These are phyloP conservation scores for Epicoccum sorghinum DNA, from an alignment of 2,329 filamentous ascomycete genomes.

Conservation along the genomic window DNA sequence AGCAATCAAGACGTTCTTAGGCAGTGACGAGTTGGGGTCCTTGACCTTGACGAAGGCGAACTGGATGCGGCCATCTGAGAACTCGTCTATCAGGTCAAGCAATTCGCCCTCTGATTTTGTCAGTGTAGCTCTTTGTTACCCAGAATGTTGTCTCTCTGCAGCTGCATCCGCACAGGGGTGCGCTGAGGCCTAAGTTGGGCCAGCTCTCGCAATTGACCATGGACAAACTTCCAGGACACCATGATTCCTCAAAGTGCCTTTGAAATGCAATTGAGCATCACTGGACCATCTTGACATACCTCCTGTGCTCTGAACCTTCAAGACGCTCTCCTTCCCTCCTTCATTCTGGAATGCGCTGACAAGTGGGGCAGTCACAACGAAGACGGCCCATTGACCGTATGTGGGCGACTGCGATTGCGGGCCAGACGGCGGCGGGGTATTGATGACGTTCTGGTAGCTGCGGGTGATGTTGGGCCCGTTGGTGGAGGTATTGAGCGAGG, in stretches of 20 bases:
- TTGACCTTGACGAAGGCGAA: slow-evolving; percentile 97
- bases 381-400: slow-evolving; percentile 90
- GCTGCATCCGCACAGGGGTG: not conserved
- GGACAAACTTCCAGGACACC: not conserved
- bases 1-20: slow-evolving; percentile 90
- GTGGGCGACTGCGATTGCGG: slow-evolving; percentile 73
- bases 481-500: slow-evolving; percentile 62
- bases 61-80: slow-evolving; percentile 94
- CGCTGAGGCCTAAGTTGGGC: slow-evolving; percentile 21
- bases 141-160: not conserved
- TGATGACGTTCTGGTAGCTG: slow-evolving; percentile 70
- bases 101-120: slow-evolving; percentile 79
- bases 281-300: slow-evolving; percentile 57
- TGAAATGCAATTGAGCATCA: slow-evolving; percentile 7
- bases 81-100: slow-evolving; percentile 87
- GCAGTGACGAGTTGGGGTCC: slow-evolving; percentile 86
- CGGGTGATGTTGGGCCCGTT: slow-evolving; percentile 61
- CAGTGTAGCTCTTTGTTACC: not conserved
- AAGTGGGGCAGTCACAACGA: slow-evolving; percentile 89
- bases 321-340: slow-evolving; percentile 85
- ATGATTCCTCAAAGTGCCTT: not conserved
- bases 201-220: not conserved
- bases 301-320: slow-evolving; percentile 93
- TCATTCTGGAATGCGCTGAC: slow-evolving; percentile 90
- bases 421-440: slow-evolving; percentile 63